Percentiles rank a stretch among this genome's conserved stretches.
These are phyloP conservation scores for Ceratocystis ficicola DNA, from an alignment of 2,329 filamentous ascomycete genomes.

Conservation along the genomic window DNA sequence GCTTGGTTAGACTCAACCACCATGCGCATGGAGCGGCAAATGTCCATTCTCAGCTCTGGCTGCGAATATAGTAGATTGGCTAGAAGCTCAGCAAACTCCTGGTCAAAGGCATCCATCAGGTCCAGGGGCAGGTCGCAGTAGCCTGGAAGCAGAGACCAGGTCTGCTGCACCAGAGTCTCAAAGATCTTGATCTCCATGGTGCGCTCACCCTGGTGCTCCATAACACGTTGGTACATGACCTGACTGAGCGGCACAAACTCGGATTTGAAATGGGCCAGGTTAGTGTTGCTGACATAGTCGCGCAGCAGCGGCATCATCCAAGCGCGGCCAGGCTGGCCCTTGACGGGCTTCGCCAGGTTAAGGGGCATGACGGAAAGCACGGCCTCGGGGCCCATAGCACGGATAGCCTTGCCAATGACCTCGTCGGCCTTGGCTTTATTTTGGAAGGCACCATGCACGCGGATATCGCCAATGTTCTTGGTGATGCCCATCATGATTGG, in stretches of 20 bases:
- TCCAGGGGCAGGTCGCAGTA: slow-evolving; percentile 92
- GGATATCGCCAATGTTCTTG: slow-evolving; percentile 71
- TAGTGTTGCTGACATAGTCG: slow-evolving; percentile 81
- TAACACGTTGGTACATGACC: slow-evolving; percentile 73
- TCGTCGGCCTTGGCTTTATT: slow-evolving; percentile 92
- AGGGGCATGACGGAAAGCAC: slow-evolving; percentile 73
- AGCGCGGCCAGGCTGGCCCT: slow-evolving; percentile 70
- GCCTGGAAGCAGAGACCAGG: slow-evolving; percentile 85
- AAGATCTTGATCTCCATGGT: slow-evolving; percentile 97
- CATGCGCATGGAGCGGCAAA: slow-evolving; percentile 76
- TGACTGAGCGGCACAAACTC: slow-evolving; percentile 87
- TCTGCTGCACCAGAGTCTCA: slow-evolving; percentile 88
- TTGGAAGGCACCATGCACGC: slow-evolving; percentile 74
- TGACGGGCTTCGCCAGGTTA: slow-evolving; percentile 66
- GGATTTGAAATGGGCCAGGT: slow-evolving; percentile 68
- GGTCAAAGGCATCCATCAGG: slow-evolving; percentile 63
- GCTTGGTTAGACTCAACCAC: slow-evolving; percentile 86
- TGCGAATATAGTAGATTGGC: slow-evolving; percentile 90
- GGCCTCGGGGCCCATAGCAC: slow-evolving; percentile 77
- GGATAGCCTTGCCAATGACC: slow-evolving; percentile 75
- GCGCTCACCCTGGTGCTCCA: slow-evolving; percentile 73
- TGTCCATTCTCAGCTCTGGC: slow-evolving; percentile 69
- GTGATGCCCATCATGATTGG: slow-evolving; percentile 67
- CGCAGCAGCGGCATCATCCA: slow-evolving; percentile 90
- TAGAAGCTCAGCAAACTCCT: slow-evolving; percentile 75